Evolutionary conservation across 495 filamentous ascomycete species (phyloP).

Genomic region (Aspergillus wentii): DNA sequence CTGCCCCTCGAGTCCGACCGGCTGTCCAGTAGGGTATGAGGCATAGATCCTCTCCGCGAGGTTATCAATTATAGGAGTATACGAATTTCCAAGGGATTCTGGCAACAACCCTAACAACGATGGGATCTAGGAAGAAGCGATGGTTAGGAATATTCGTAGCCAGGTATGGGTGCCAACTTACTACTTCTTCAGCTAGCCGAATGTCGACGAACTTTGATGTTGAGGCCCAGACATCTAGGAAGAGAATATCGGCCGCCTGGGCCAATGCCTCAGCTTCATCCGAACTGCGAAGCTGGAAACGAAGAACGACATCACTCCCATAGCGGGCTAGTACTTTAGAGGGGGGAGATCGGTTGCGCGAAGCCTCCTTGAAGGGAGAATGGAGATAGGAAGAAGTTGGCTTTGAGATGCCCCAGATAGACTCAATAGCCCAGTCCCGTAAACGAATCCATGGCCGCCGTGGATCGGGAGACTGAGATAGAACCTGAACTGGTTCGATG

Average conservation of each 20-base stretch:
- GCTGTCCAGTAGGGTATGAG: constrained; percentile 58
- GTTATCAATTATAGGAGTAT: constrained; percentile 75
- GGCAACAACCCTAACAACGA: constrained; percentile 84
- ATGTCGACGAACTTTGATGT: constrained; percentile 84
- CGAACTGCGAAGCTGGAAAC: constrained; percentile 71
- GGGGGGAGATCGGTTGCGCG: constrained; percentile 27
- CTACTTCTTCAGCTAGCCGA: constrained; percentile 68
- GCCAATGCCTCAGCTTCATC: constrained; percentile 70
- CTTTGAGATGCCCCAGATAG: constrained; percentile 61
- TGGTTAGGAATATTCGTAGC: constrained; percentile 1
- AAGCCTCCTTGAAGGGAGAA: constrained; percentile 3
- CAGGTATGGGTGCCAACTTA: constrained; percentile 32
- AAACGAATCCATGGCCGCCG: constrained; percentile 47
- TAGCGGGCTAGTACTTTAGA: constrained; percentile 60
- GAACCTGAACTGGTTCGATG: constrained; percentile 30
- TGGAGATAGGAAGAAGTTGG: constrained; percentile 12
- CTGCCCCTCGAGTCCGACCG: constrained; percentile 21
- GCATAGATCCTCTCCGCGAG: constrained; percentile 70
- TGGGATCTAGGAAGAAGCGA: constrained; percentile 46
- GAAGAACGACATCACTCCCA: constrained; percentile 75
- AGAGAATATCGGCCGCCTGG: constrained; percentile 67
- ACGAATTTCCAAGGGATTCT: constrained; percentile 62
- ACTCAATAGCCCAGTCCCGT: constrained; percentile 60
- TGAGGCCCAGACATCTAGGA: constrained; percentile 88
- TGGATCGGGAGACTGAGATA: constrained; percentile 23